Evolutionary conservation across 2,329 filamentous ascomycete species (phyloP).

Genomic region (Monilinia aucupariae): DNA sequence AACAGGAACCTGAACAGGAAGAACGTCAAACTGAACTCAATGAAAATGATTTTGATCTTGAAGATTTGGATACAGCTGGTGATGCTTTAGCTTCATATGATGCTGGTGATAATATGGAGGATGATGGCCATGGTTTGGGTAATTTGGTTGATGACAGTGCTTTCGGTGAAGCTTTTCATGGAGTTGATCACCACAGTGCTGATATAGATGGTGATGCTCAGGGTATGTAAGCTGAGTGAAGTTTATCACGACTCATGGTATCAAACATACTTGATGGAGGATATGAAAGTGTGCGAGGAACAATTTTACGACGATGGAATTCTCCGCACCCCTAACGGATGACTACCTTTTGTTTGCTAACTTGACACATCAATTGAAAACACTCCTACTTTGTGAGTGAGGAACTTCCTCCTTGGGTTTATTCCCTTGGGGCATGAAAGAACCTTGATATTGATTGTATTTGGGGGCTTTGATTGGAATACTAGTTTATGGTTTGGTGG

Average conservation of each 20-base stretch:
- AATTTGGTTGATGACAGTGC: slow-evolving; percentile 68
- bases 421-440: slow-evolving; percentile 9
- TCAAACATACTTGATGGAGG: not conserved
- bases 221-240: slow-evolving; percentile 14
- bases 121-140: slow-evolving; percentile 49
- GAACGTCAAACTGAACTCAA: slow-evolving; percentile 35
- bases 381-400: slow-evolving; percentile 12
- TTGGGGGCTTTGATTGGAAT: not conserved
- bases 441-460: slow-evolving; percentile 2
- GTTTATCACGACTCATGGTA: not conserved
- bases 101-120: slow-evolving; percentile 42
- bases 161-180: slow-evolving; percentile 79
- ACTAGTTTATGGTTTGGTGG: not conserved
- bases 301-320: not conserved
- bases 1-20: slow-evolving; percentile 23
- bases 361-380: not conserved
- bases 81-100: slow-evolving; percentile 66
- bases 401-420: slow-evolving; percentile 4
- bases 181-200: slow-evolving; percentile 40
- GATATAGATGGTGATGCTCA: slow-evolving; percentile 19
- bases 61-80: slow-evolving; percentile 63
- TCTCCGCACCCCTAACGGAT: not conserved
- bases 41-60: slow-evolving; percentile 58
- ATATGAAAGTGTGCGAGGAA: not conserved
- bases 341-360: not conserved